Evolutionary conservation across 495 filamentous ascomycete genomes (phyloP).

Genomic region (Tetracladium setigerum): DNA sequence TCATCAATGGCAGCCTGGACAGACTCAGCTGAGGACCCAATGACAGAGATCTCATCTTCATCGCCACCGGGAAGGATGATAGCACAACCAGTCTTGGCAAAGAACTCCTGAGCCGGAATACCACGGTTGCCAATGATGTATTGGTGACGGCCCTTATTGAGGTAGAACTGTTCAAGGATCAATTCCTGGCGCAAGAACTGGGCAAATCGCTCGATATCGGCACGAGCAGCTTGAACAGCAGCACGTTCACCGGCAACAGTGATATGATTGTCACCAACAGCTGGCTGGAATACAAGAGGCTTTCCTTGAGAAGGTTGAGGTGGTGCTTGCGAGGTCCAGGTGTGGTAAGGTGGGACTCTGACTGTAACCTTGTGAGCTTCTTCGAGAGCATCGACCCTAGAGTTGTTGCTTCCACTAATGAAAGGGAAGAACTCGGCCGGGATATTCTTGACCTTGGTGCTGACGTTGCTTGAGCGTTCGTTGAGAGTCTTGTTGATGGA

Average conservation of each 20-base stretch:
- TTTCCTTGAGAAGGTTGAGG: slow-evolving; percentile 58
- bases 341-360: slow-evolving; percentile 72
- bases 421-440: slow-evolving; percentile 94
- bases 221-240: slow-evolving; percentile 71
- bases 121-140: slow-evolving; percentile 83
- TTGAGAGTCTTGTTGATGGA: slow-evolving; percentile 77
- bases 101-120: slow-evolving; percentile 72
- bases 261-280: slow-evolving; percentile 61
- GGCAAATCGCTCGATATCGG: slow-evolving; percentile 69
- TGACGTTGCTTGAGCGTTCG: slow-evolving; percentile 76
- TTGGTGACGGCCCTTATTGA: slow-evolving; percentile 76
- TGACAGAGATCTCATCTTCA: slow-evolving; percentile 72
- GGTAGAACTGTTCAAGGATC: slow-evolving; percentile 60
- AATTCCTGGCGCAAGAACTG: slow-evolving; percentile 63
- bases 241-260: slow-evolving; percentile 77
- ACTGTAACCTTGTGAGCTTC: slow-evolving; percentile 58
- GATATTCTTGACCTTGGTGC: slow-evolving; percentile 65
- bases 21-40: slow-evolving; percentile 70
- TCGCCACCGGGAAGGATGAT: slow-evolving; percentile 68
- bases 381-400: slow-evolving; percentile 59
- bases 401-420: slow-evolving; percentile 76
- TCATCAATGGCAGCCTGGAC: slow-evolving; percentile 68
- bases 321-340: slow-evolving; percentile 60
- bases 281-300: slow-evolving; percentile 57
- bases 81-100: slow-evolving; percentile 82